A percentile compares a stretch with the other conserved stretches of the same genome.
phyloP scores from a whole-genome alignment of 306 rosid genomes.

The Malus fusca region DNA sequence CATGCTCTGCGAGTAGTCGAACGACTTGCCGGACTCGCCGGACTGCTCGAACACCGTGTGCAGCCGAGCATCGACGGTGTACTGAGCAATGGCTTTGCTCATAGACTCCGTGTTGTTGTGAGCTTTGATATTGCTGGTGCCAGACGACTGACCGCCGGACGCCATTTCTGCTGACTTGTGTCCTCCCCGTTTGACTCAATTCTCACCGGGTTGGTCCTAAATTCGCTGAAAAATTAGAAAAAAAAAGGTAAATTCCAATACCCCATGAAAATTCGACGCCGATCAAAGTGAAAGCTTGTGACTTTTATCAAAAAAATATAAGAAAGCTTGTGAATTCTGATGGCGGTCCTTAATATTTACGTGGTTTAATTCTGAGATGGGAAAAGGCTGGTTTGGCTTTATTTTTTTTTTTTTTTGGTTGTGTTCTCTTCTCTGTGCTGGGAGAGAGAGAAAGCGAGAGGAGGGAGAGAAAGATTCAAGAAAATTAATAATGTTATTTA shows the following conservation, averaged over 20 bases:
- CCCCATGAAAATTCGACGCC: background rate
- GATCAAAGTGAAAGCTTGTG: background rate
- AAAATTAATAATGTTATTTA: too few species aligned
- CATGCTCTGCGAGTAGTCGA: conserved; percentile 50
- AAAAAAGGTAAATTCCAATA: background rate
- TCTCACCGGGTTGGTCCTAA: background rate
- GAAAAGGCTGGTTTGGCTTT: background rate
- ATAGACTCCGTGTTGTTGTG: conserved; percentile 35
- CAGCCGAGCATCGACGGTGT: conserved; percentile 84
- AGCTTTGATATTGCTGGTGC: conserved; percentile 18
- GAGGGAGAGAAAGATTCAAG: background rate
- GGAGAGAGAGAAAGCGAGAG: background rate
- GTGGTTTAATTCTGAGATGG: too few species aligned
- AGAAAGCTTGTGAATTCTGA: background rate
- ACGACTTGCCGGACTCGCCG: conserved; percentile 65
- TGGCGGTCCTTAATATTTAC: too few species aligned
- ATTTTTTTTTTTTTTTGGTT: background rate
- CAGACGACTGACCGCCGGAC: conserved; percentile 39
- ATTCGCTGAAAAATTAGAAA: background rate
- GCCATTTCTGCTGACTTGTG: conserved; percentile 25
- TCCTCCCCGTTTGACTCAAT: background rate
- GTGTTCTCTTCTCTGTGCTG: background rate
- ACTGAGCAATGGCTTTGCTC: conserved; percentile 86
- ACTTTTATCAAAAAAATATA: background rate
- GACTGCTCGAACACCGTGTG: conserved; percentile 89